Conservation (phyloP, 352 stramenopile genomes). For the Pythium aphanidermatum region DNA sequence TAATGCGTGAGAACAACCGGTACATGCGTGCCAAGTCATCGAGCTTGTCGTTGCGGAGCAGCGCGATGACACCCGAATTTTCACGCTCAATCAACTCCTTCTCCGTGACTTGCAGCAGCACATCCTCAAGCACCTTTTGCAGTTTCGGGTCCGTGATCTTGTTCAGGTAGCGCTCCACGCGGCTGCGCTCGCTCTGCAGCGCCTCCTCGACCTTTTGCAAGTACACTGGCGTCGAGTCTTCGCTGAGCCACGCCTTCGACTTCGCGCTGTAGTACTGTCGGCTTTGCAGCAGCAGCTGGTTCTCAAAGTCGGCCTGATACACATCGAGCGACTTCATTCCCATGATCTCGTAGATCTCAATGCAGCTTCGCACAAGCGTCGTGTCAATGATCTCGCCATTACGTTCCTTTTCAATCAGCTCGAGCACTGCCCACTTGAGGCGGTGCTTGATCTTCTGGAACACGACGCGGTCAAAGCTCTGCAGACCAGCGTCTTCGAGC, state of each 20-base stretch:
- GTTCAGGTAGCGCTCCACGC: slow-evolving; percentile 97
- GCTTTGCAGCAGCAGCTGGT: slow-evolving; percentile 90
- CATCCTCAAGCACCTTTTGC: slow-evolving; percentile 89
- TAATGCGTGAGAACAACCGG: slow-evolving; percentile 94
- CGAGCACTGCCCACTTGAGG: slow-evolving; percentile 89
- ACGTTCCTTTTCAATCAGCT: slow-evolving; percentile 96
- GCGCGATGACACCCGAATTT: slow-evolving; percentile 90
- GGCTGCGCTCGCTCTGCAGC: slow-evolving; percentile 68
- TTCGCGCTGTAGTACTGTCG: slow-evolving; percentile 95
- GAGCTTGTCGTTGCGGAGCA: slow-evolving; percentile 97
- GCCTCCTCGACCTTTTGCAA: slow-evolving; percentile 92
- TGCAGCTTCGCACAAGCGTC: slow-evolving; percentile 93
- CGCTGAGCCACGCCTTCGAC: slow-evolving; percentile 95
- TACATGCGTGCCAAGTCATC: slow-evolving; percentile 98
- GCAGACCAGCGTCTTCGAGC: slow-evolving; percentile 87
- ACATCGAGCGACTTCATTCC: slow-evolving; percentile 94
- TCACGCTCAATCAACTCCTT: slow-evolving; percentile 98
- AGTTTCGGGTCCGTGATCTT: slow-evolving; percentile 95
- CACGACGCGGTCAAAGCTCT: slow-evolving; percentile 79
- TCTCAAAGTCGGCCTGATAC: slow-evolving; percentile 96
- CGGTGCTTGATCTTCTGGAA: slow-evolving; percentile 82
- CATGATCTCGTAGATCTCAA: slow-evolving; percentile 99
- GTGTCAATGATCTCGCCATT: slow-evolving; percentile 98
- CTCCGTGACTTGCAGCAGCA: slow-evolving; percentile 93
- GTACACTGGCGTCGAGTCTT: slow-evolving; percentile 97